A percentile compares a stretch with the other conserved stretches of the same genome.
Conservation (phyloP, 305 asterid genomes). For the Fraxinus platypoda region DNA sequence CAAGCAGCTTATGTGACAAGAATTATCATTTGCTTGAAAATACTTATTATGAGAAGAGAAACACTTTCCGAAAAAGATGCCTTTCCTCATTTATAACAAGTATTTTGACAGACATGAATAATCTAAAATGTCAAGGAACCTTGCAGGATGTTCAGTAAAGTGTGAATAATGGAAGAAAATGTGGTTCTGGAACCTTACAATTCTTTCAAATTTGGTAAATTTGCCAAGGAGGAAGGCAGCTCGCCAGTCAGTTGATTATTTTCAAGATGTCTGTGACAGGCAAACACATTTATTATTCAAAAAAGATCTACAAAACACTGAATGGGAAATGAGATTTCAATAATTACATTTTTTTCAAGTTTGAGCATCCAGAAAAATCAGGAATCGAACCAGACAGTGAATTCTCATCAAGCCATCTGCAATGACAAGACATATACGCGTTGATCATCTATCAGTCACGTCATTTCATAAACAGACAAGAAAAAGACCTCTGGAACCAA, state of each 20-base stretch:
- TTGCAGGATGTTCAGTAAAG: not conserved
- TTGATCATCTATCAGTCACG: conserved; percentile 6
- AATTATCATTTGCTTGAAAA: not conserved
- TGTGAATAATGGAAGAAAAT: conserved; percentile 1
- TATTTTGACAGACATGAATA: not conserved
- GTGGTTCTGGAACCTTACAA: conserved; percentile 59
- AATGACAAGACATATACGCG: conserved; percentile 13
- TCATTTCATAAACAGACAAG: conserved; percentile 7
- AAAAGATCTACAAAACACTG: conserved; percentile 12
- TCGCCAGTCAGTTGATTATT: conserved; percentile 70
- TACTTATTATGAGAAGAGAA: not conserved
- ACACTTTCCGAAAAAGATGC: not conserved
- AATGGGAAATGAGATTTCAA: conserved; percentile 13
- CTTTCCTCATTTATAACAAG: not conserved
- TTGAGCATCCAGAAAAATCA: conserved; percentile 86
- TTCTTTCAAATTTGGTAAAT: conserved; percentile 68
- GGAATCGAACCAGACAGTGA: conserved; percentile 83
- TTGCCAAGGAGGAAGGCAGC: conserved; percentile 69
- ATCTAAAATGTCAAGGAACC: not conserved
- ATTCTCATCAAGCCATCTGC: conserved; percentile 95
- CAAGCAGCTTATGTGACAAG: not conserved
- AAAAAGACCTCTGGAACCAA: not conserved
- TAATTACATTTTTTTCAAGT: conserved; percentile 67
- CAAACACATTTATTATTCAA: conserved; percentile 21
- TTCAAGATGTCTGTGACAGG: conserved; percentile 77